phyloP scores from a whole-genome alignment of 345 rosid species.

The Garcia nutans region DNA sequence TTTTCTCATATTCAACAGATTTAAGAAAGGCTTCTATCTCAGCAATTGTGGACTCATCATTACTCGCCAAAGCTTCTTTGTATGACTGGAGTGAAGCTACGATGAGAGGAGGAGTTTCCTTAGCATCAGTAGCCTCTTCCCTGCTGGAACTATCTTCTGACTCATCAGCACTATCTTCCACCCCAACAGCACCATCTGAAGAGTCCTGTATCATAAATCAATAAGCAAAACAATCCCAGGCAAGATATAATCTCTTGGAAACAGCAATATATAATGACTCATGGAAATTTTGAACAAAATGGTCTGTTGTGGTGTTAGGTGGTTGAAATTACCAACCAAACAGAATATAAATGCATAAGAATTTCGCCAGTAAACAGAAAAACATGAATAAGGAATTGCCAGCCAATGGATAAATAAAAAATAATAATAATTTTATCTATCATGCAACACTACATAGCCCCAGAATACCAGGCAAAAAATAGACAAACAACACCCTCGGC shows the following conservation, averaged over 20 bases:
- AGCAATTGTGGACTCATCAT: conserved; percentile 53
- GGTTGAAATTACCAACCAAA: not conserved
- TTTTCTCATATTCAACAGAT: conserved; percentile 70
- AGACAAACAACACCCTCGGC: not conserved
- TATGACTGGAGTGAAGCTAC: conserved; percentile 49
- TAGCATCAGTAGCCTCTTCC: conserved; percentile 40
- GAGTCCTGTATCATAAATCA: conserved; percentile 53
- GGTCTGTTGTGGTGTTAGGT: not conserved
- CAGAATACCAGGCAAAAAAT: not conserved
- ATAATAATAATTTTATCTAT: not conserved
- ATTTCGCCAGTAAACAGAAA: not conserved
- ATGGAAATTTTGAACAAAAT: not conserved
- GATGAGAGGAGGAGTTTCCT: conserved; percentile 54
- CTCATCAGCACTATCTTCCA: conserved; percentile 37
- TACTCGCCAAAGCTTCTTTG: conserved; percentile 65
- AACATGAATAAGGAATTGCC: not conserved
- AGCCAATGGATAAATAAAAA: not conserved
- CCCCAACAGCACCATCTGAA: conserved; percentile 47
- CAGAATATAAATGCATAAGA: not conserved
- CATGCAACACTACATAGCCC: not conserved
- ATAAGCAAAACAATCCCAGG: conserved; percentile 8
- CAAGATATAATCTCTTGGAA: not conserved
- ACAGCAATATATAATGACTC: not conserved
- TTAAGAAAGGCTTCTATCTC: conserved; percentile 67
- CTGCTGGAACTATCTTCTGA: conserved; percentile 8